Base-by-base conservation (phyloP, 495 filamentous ascomycete species). In the Acidomyces sp. region DNA sequence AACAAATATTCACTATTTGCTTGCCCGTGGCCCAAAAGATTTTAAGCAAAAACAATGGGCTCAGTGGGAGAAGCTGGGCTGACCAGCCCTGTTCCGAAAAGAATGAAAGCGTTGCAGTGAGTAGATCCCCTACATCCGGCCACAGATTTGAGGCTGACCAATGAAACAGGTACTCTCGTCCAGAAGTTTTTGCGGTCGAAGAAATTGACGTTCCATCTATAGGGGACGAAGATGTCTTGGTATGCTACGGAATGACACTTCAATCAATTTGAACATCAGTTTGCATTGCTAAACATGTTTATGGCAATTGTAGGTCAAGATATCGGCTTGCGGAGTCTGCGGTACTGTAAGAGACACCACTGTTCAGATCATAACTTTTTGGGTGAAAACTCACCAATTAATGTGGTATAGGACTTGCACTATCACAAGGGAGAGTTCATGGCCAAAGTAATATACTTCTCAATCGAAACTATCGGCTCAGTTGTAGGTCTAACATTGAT, bases 351-450 rank as follows among this genome's bases (percentile, higher is more conserved):
- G 12, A n/a, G 11, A 9, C 5, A 17, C 33, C 33, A 25, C 11
- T 13, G 27, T 6, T 6, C 33, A 12, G n/a, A 18, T 20, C 17
- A 18, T n/a, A 3, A 19, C 19, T 12, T 36, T 21, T 19, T 20
- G 3, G 3, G 33, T 11, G 4, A 34, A 17, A 34, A 16, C 12
- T 7, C 32, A 7, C 6, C 20, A 24, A 7, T 16, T 25, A 20
- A 25, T 19, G 16, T n/a, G 20, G 4, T 4, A 2, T 20, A 42
- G 35, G 43, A 46, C 21, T 22, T 46, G 23, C 43, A 46, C 23
- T 39, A 29, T 19, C 43, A 46, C 43, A 41, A 46, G 16, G 43
- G 43, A 12, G 43, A 46, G 24, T 46, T 46, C 37, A 33, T 42
- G 28, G 39, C 39, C 6, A 42, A 22, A 22, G 39, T 42, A 40